Conservation (phyloP, 345 rosid genomes). For the Clarkia xantiana region DNA sequence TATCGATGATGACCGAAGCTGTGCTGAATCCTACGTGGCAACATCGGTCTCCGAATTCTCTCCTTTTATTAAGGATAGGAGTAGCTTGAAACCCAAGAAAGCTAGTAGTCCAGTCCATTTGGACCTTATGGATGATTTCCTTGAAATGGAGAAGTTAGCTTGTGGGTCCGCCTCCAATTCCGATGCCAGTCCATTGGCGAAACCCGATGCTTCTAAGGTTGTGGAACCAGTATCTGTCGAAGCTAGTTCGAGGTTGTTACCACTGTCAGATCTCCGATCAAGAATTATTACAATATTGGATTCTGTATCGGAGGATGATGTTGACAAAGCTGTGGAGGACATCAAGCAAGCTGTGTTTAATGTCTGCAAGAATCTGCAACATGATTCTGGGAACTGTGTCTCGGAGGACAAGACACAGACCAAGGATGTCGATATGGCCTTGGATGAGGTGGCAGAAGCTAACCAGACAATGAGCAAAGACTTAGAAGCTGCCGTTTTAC, state of each 20-base stretch:
- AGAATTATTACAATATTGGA: slow-evolving; percentile 22
- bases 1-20: slow-evolving; percentile 2
- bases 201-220: slow-evolving; percentile 4
- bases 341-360: slow-evolving; percentile 24
- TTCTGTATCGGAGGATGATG: slow-evolving; percentile 16
- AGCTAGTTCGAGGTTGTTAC: slow-evolving; percentile 8
- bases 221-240: slow-evolving; percentile 8
- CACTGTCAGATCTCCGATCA: slow-evolving; percentile 18
- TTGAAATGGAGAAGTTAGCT: slow-evolving; percentile 8
- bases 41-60: background rate
- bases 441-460: background rate
- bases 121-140: slow-evolving; percentile 4
- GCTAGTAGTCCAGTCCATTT: background rate
- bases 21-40: slow-evolving; percentile 1
- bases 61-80: background rate
- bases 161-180: slow-evolving; percentile 28
- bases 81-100: background rate
- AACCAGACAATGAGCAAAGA: slow-evolving; percentile 12
- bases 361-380: slow-evolving; percentile 14
- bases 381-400: slow-evolving; percentile 6
- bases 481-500: slow-evolving; percentile 26
- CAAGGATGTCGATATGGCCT: slow-evolving; percentile 3
- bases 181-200: slow-evolving; percentile 9
- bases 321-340: slow-evolving; percentile 22
- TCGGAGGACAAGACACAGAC: slow-evolving; percentile 8